Evolutionary conservation across 192 early-diverging fungal genomes (phyloP), one percentile per base, ranked within the genome.

Genomic region (Neocallimastix lanati): DNA sequence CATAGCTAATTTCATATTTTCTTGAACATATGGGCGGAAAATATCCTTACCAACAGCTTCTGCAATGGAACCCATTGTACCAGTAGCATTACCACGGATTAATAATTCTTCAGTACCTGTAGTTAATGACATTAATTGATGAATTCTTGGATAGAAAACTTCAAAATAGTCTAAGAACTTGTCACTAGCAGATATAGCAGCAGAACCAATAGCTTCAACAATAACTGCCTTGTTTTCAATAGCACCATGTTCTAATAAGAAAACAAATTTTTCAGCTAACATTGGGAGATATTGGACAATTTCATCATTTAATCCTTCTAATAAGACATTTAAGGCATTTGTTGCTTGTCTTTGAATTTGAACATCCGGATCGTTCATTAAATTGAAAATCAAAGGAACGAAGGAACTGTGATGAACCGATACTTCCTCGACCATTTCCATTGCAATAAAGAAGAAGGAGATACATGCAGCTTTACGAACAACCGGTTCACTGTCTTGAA

Each of bases 391-490:
- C 37, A 96, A 79, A 16, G 96, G 96, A 83, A 97, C 80, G 29
- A 97, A 86, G 37, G 87, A 90, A 35, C 93, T 89, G 82, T 97
- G 96, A 79, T 94, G 87, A 77, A 87, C 86, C 14, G 92, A 89
- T 77, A 97, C 89, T 77, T 95, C 94, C 33, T 91, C 87, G 38
- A 90, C 91, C 79, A 96, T 87, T 80, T 95, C 94, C 78, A 92
- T 92, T 12, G 93, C 92, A 83, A 96, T 87, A 78, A 90, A 86
- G 29, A 90, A 89, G 76, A 97, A 84, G 11, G 94, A 93, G 88
- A 97, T 91, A 80, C 96, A 97, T 25, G 93, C 93, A 76, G 94
- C 94, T 25, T 91, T 88, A 80, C 95, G 91, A 76, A 96, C 96
- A 40, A 86, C 85, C 16, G 85, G 85, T 78, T 96, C 91, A 13